phyloP scores from a whole-genome alignment of 306 rosid species.

The Medicago truncatula region DNA sequence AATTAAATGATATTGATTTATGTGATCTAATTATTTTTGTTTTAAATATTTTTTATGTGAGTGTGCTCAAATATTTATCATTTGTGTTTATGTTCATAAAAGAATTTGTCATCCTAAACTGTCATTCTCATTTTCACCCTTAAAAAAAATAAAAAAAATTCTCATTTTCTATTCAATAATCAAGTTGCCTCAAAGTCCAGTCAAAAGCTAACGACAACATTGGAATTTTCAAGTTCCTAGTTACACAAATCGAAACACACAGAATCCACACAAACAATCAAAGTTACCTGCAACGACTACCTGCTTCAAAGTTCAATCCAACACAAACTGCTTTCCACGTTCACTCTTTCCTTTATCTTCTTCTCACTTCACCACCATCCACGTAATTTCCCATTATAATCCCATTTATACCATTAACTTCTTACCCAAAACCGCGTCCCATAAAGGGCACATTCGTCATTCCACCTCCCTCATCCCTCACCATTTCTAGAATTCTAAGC shows the following conservation, averaged over 20 bases:
- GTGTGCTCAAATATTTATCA: too few species aligned
- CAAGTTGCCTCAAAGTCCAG: not conserved
- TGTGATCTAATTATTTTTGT: too few species aligned
- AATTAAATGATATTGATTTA: too few species aligned
- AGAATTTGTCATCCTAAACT: too few species aligned
- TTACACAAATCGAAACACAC: conserved; percentile 21
- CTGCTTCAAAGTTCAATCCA: not conserved
- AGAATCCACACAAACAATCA: not conserved
- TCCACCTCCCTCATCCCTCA: not conserved
- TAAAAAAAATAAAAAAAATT: too few species aligned
- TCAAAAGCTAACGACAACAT: conserved; percentile 27
- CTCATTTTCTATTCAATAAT: too few species aligned
- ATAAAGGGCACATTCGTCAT: conserved; percentile 38
- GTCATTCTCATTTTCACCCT: too few species aligned
- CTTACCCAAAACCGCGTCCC: conserved; percentile 61
- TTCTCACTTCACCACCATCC: conserved; percentile 24
- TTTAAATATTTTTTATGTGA: too few species aligned
- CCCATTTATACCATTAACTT: conserved; percentile 10
- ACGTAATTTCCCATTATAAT: conserved; percentile 8
- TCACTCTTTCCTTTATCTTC: conserved; percentile 21
- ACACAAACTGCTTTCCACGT: conserved; percentile 46
- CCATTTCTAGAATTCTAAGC: not conserved
- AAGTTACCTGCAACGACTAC: conserved; percentile 36
- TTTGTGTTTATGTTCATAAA: too few species aligned
- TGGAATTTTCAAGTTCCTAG: not conserved